Base-by-base conservation (phyloP, 352 stramenopile species). In the Phytophthora kernoviae region DNA sequence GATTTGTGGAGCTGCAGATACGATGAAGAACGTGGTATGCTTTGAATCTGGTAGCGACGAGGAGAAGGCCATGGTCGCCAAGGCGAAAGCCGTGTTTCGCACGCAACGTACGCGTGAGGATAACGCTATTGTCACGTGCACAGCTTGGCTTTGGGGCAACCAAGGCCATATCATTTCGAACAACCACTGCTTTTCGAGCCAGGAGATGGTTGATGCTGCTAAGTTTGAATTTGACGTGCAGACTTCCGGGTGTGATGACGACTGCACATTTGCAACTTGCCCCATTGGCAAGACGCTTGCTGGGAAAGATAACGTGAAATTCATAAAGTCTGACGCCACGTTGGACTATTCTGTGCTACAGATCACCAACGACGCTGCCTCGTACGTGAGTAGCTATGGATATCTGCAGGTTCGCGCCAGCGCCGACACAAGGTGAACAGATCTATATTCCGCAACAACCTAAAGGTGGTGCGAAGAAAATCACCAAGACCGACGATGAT, bases 381-480 rank as follows among this genome's bases (percentile, higher is more conserved):
- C 65, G 15, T 73, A 71, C 17, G 62, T 85, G n/a, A 66, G 11
- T 42, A 69, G 53, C 18, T 91, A 79, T 41, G 79, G 77, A n/a
- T 89, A 84, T 59, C 50, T 89, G 14, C 74, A 84, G 59, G 50
- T 88, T 26, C 70, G 81, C 9, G 75, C 68, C 17, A 70, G 65
- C n/a, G 26, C 71, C 81, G 0, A 46, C 49, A 12, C 49, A 73
- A 39, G 69, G 64, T 1, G 82, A 92, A 34, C 24, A 75, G 55
- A 84, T 91, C 49, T 89, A 88, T 63, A 79, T 91, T 49, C 75
- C 79, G 34, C 77, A 87, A 47, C 81, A 91, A 48, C 79, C 81
- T 10, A 74, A 75, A 18, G 79, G 79, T 18, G 71, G 72, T 1
- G 60, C 79, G 2, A 86, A 86, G 60, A 80, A 80, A 50, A 87